Evolutionary conservation across 805 yeast species (phyloP), one percentile per base, ranked within the genome.

Genomic region (Tetrapisispora nanseiensis): DNA sequence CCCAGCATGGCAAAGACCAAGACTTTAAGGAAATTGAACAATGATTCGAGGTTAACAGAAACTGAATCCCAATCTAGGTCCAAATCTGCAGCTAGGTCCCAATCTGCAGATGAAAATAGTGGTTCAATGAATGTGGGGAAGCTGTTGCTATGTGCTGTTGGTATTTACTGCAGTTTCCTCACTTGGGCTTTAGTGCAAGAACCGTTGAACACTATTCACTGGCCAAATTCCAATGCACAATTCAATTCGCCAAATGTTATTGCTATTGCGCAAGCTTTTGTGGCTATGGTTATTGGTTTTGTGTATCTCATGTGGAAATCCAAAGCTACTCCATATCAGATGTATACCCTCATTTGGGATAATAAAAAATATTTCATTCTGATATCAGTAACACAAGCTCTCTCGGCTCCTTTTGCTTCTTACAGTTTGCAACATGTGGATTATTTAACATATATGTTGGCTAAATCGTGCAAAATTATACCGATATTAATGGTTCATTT

Each of bases 131-230:
- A 35, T 16, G 30, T 44, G 2, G 29, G 42, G 3, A 48, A 49
- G 38, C 48, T 67, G 23, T 16, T 55, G 4, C 40, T 59, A n/a
- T 64, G 68, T 36, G 59, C 65, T 1, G 43, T 43, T 1, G 97
- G 97, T 0, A 84, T 92, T 29, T 92, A 92, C 56, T 77, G 76
- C 2, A 82, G 95, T 38, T 92, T 92, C 54, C 65, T 92, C 22
- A 72, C 90, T 1, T 92, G 98, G 98, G 87, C 95, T 0, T 73
- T 86, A 29, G 74, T 92, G 11, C 97, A 92, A 57, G 98, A 92
- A 61, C 78, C 90, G 37, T 76, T 92, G 49, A 74, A 87, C 12
- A 77, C 87, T 1, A 80, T 79, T 36, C 75, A 83, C 11, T 86
- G 87, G 62, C 86, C 84, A 1, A 52, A 65, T 8, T 72, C 74